Conservation (phyloP, 169 alveolate genomes). For the Plasmodium falciparum region DNA sequence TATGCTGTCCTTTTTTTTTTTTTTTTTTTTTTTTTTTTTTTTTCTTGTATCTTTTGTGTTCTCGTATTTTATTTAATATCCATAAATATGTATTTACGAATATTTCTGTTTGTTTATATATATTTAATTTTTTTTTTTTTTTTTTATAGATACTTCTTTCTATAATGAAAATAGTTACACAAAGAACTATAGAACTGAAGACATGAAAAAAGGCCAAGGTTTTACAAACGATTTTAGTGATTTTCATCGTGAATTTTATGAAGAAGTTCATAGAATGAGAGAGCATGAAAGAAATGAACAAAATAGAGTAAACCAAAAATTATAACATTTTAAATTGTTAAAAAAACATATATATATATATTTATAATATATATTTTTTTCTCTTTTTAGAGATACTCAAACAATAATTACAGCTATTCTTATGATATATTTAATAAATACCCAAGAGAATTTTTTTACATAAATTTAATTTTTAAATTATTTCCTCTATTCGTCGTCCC, state of each 20-base stretch:
- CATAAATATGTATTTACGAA: not conserved
- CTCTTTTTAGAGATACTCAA: conserved; percentile 52
- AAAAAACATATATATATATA: not conserved
- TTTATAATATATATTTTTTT: not conserved
- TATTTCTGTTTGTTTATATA: not conserved
- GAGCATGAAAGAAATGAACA: conserved; percentile 56
- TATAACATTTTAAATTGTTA: not conserved
- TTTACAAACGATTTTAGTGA: conserved; percentile 54
- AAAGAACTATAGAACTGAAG: conserved; percentile 22
- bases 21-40: not conserved
- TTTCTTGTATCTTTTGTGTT: conserved; percentile 3
- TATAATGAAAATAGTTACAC: conserved; percentile 30
- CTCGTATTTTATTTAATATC: not conserved
- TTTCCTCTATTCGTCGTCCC: conserved; percentile 75
- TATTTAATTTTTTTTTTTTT: not conserved
- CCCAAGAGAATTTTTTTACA: conserved; percentile 63
- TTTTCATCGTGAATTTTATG: conserved; percentile 71
- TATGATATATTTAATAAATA: conserved; percentile 48
- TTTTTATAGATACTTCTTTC: conserved; percentile 23
- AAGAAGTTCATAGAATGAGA: conserved; percentile 74
- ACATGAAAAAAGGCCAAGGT: conserved; percentile 10
- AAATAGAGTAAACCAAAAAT: conserved; percentile 22
- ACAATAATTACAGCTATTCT: conserved; percentile 49
- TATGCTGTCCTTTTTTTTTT: no score
- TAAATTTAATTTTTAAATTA: conserved; percentile 69